Conservation (phyloP, 257 asterid species). For the Schizonepeta tenuifolia region DNA sequence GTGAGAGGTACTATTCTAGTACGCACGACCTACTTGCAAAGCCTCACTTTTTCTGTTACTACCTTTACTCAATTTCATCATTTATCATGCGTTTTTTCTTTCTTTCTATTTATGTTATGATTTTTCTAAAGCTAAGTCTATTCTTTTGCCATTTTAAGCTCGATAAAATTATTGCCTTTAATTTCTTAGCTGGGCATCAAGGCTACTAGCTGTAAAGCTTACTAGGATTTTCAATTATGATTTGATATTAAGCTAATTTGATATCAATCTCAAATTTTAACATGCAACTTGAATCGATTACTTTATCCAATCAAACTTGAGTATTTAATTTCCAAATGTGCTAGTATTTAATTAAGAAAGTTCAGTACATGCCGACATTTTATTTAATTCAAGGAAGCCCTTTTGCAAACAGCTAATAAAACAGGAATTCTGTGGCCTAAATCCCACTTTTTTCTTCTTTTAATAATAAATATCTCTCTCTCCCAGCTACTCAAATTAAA, state of each 20-base stretch:
- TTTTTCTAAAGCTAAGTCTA: background rate
- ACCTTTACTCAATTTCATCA: background rate
- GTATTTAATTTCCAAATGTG: background rate
- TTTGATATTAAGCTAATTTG: background rate
- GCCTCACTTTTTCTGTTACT: background rate
- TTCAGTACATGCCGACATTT: slow-evolving; percentile 3
- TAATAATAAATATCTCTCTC: background rate
- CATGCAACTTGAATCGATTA: too few relatives aligned
- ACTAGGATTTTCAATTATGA: background rate
- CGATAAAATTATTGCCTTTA: background rate
- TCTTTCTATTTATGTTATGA: background rate
- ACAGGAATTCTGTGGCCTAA: slow-evolving; percentile 8
- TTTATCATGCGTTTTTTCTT: background rate
- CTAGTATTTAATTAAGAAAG: background rate
- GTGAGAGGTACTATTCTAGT: background rate
- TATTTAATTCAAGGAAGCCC: slow-evolving; percentile 32
- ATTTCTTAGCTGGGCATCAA: background rate
- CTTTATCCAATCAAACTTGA: too few relatives aligned
- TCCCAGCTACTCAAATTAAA: slow-evolving; percentile 6
- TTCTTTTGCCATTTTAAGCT: background rate
- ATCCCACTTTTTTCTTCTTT: slow-evolving; percentile 11
- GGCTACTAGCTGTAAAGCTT: background rate
- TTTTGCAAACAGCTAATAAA: slow-evolving; percentile 27
- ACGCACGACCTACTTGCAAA: background rate
- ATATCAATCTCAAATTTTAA: too few relatives aligned